Evolutionary conservation across 805 yeast genomes (phyloP), one percentile per base, ranked within the genome.

Genomic region (Clavispora santaluciae): DNA sequence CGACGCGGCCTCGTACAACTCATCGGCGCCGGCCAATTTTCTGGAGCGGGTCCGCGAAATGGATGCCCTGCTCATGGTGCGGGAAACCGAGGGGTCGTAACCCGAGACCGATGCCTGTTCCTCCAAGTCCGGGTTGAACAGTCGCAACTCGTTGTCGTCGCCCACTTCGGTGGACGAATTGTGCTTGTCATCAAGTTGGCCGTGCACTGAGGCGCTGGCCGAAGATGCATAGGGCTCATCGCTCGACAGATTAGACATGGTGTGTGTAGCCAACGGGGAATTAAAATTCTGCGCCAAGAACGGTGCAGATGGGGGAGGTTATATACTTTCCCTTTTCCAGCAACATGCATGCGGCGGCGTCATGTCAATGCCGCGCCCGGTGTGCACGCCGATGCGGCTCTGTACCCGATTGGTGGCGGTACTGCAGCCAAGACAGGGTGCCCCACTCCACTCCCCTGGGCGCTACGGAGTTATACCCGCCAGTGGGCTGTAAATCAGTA

Each of bases 11-110:
- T 45, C 50, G 25, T 60, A 48, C 18, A 63, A 45, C 21, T 55
- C 53, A 11, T 57, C 64, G 16, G 57, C 54, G 21, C 60, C 61
- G 5, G 65, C 55, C 29, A 63, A 42, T 39, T 56, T 34, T 17
- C 50, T 42, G 35, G 50, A 44, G 22, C 40, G 33, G 2, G 51
- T 45, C 12, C 54, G 35, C 11, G 51, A 37, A 11, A 50, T 37
- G 1, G 46, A 38, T 15, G 31, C 31, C 16, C 31, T 15, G 31
- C 31, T 28, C 31, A 28, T 28, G 20, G 31, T 28, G 31, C 31
- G 31, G n/a, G 20, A 15, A 9, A 28, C 2, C 2, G 31, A 28
- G 2, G 31, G 31, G 1, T 18, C 31, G 6, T n/a, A 28, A 15
- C 16, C 31, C 11, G 3, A 5, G 12, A 28, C 20, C 20, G 31